A percentile compares a stretch with the other conserved stretches of the same genome.
phyloP scores from a whole-genome alignment of 306 rosid species.

The Heteromeles arbutifolia region DNA sequence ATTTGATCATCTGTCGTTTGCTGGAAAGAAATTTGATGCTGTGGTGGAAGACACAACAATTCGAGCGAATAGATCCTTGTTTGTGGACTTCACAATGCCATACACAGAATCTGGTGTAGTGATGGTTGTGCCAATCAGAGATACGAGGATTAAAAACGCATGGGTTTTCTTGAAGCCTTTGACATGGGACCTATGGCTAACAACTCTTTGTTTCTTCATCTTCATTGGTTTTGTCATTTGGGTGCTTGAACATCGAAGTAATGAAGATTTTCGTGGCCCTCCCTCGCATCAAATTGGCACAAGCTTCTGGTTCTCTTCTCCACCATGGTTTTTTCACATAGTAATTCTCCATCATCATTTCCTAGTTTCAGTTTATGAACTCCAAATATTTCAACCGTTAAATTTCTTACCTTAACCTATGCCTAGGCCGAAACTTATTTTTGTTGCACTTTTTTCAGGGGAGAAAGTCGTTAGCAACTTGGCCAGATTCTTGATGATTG shows the following conservation, averaged over 20 bases:
- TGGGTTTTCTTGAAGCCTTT: constrained; percentile 43
- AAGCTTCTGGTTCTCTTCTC: constrained; percentile 67
- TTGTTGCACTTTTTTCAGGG: neutral
- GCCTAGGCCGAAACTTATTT: neutral
- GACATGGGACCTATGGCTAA: constrained; percentile 33
- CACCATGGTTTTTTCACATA: constrained; percentile 55
- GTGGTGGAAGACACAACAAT: constrained; percentile 37
- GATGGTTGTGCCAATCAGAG: constrained; percentile 27
- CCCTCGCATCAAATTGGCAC: constrained; percentile 50
- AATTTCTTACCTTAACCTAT: neutral
- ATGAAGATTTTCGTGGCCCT: constrained; percentile 54
- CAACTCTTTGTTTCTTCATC: constrained; percentile 42
- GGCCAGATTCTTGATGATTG: constrained; percentile 25
- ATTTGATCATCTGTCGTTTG: neutral
- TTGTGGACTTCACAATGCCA: constrained; percentile 43
- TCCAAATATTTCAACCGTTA: neutral
- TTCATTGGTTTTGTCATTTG: constrained; percentile 66
- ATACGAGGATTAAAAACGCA: neutral
- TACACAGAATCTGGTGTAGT: constrained; percentile 22
- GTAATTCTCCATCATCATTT: constrained; percentile 22
- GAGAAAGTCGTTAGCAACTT: constrained; percentile 32
- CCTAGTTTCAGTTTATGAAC: neutral
- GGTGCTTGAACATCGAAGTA: constrained; percentile 56
- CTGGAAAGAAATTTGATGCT: constrained; percentile 24
- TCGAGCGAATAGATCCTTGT: constrained; percentile 9